Evolutionary conservation across 129 eudicot species (phyloP).

Genomic region (Tagetes patula): DNA sequence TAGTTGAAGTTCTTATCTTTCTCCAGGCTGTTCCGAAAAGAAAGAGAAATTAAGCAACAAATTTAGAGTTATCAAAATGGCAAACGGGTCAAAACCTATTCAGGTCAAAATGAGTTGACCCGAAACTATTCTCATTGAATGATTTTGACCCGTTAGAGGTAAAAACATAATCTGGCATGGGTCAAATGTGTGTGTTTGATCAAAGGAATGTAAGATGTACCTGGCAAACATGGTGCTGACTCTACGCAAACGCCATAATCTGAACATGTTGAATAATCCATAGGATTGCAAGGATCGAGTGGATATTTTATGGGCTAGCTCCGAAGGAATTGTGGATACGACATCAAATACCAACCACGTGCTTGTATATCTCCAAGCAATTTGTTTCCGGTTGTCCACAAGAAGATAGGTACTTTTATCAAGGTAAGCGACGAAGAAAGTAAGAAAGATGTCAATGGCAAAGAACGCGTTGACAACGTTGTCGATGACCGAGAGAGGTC

Average conservation of each 20-base stretch:
- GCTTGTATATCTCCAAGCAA: slow-evolving; percentile 60
- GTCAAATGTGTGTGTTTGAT: background rate
- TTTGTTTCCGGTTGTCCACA: slow-evolving; percentile 42
- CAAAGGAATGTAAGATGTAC: slow-evolving; percentile 25
- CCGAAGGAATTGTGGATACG: slow-evolving; percentile 71
- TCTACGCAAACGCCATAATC: slow-evolving; percentile 86
- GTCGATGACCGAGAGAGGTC: slow-evolving; percentile 41
- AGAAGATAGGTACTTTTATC: slow-evolving; percentile 47
- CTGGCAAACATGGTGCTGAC: slow-evolving; percentile 74
- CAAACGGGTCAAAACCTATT: background rate
- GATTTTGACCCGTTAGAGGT: background rate
- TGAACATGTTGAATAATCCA: slow-evolving; percentile 69
- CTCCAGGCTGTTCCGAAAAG: slow-evolving; percentile 53
- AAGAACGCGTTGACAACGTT: slow-evolving; percentile 47
- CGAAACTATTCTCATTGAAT: background rate
- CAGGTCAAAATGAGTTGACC: background rate
- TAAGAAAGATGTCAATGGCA: slow-evolving; percentile 43
- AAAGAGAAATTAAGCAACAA: background rate
- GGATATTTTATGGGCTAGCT: slow-evolving; percentile 45
- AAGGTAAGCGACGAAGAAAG: slow-evolving; percentile 55
- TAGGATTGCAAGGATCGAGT: slow-evolving; percentile 45
- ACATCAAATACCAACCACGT: slow-evolving; percentile 64
- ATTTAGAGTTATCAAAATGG: background rate
- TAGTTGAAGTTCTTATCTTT: slow-evolving; percentile 60
- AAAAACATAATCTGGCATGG: background rate